These are phyloP conservation scores for Didymella exigua DNA, from an alignment of 2,329 filamentous ascomycete genomes.

Conservation along the genomic window DNA sequence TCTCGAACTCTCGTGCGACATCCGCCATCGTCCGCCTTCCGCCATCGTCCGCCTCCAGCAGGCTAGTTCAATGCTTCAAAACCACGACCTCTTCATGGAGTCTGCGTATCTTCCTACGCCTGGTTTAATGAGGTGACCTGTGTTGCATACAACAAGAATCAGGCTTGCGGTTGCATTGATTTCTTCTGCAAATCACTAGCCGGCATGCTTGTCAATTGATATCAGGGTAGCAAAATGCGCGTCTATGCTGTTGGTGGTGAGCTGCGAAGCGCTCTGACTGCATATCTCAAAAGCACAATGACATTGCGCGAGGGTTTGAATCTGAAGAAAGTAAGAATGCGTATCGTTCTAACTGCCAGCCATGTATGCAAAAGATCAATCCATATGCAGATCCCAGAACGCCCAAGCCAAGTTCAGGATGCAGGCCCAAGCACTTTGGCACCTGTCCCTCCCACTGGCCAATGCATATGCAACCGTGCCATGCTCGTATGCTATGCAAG, in stretches of 20 bases:
- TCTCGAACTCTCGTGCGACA: background rate
- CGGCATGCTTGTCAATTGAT: too few relatives aligned
- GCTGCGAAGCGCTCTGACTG: background rate
- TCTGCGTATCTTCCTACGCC: too few relatives aligned
- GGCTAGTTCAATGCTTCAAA: too few relatives aligned
- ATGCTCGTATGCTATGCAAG: slow-evolving; percentile 36
- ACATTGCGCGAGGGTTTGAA: background rate
- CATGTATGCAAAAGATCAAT: slow-evolving; percentile 14
- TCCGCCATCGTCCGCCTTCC: background rate
- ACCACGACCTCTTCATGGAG: too few relatives aligned
- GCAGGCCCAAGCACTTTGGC: slow-evolving; percentile 48
- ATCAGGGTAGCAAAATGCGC: too few relatives aligned
- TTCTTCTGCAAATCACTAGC: too few relatives aligned
- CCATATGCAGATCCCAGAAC: slow-evolving; percentile 23
- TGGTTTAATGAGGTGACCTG: too few relatives aligned
- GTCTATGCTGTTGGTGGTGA: background rate
- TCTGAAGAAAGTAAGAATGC: background rate
- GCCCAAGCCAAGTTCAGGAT: slow-evolving; percentile 35
- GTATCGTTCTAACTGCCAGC: slow-evolving; percentile 7
- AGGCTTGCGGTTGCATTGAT: too few relatives aligned
- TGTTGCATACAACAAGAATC: too few relatives aligned
- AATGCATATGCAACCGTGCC: slow-evolving; percentile 37
- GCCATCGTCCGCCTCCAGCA: too few relatives aligned
- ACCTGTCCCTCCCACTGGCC: slow-evolving; percentile 33
- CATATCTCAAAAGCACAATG: background rate